Conservation (phyloP, 768 basidiomycete species). For the Rhodotorula diobovata region DNA sequence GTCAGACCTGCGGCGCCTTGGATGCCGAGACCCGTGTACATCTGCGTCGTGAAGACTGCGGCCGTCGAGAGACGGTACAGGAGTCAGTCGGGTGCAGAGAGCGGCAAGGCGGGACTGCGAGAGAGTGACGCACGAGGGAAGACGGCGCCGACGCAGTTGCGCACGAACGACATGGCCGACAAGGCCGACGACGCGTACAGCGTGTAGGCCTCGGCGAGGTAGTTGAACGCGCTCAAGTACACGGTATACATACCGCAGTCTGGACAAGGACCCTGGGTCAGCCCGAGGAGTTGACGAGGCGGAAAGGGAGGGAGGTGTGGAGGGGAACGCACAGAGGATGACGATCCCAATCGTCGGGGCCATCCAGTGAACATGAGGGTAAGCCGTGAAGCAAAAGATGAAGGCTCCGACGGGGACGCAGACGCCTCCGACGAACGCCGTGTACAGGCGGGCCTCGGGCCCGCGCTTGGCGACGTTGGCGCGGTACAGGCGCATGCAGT, state of each 20-base stretch:
- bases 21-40: constrained; percentile 58
- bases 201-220: constrained; percentile 46
- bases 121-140: constrained; percentile 52
- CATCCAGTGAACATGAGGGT: constrained; percentile 45
- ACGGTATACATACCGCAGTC: constrained; percentile 35
- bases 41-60: constrained; percentile 57
- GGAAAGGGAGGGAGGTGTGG: too few relatives aligned
- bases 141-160: constrained; percentile 48
- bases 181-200: constrained; percentile 39
- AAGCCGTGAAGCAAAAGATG: constrained; percentile 48
- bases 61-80: constrained; percentile 31
- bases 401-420: constrained; percentile 43
- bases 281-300: neutral
- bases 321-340: constrained; percentile 41
- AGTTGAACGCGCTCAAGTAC: constrained; percentile 29
- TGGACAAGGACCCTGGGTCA: neutral
- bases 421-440: constrained; percentile 16
- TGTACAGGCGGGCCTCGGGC: constrained; percentile 31
- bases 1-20: constrained; percentile 53
- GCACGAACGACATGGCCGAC: constrained; percentile 45
- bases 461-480: constrained; percentile 27
- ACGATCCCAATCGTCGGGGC: constrained; percentile 47
- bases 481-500: constrained; percentile 19
- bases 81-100: neutral
- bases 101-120: neutral